These are phyloP conservation scores for Leccinellum albellum DNA, from an alignment of 768 basidiomycete species.

Conservation along the genomic window DNA sequence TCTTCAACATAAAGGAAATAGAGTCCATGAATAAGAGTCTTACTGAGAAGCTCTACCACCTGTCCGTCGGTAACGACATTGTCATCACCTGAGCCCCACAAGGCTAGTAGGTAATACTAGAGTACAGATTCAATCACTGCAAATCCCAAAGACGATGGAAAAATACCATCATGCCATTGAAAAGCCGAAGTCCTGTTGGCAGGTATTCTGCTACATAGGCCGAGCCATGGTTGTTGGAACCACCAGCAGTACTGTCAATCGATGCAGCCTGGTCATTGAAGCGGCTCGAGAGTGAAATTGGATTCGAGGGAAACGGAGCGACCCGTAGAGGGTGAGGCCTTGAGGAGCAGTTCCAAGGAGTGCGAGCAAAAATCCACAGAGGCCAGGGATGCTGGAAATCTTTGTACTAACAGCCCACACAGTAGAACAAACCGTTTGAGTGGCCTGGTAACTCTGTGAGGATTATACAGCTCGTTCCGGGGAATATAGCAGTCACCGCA, in stretches of 20 bases:
- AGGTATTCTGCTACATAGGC: conserved; percentile 41
- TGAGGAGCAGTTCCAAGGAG: too few relatives aligned
- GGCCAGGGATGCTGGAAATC: too few relatives aligned
- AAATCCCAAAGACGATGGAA: not conserved
- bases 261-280: too few relatives aligned
- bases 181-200: conserved; percentile 37
- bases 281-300: too few relatives aligned
- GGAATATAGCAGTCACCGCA: too few relatives aligned
- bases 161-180: conserved; percentile 37
- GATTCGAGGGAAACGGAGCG: too few relatives aligned
- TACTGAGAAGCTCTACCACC: conserved; percentile 30
- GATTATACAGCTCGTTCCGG: too few relatives aligned
- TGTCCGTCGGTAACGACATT: conserved; percentile 46
- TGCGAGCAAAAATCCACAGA: too few relatives aligned
- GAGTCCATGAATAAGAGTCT: conserved; percentile 43
- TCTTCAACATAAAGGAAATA: conserved; percentile 49
- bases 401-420: too few relatives aligned
- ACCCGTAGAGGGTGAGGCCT: too few relatives aligned
- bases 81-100: conserved; percentile 41
- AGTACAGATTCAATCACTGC: not conserved
- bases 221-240: conserved; percentile 38
- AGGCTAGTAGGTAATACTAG: conserved; percentile 42
- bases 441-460: too few relatives aligned
- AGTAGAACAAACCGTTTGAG: too few relatives aligned
- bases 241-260: conserved; percentile 32